Evolutionary conservation across 768 basidiomycete species (phyloP), one percentile per base, ranked within the genome.

Genomic region (Lyophyllum semitale): DNA sequence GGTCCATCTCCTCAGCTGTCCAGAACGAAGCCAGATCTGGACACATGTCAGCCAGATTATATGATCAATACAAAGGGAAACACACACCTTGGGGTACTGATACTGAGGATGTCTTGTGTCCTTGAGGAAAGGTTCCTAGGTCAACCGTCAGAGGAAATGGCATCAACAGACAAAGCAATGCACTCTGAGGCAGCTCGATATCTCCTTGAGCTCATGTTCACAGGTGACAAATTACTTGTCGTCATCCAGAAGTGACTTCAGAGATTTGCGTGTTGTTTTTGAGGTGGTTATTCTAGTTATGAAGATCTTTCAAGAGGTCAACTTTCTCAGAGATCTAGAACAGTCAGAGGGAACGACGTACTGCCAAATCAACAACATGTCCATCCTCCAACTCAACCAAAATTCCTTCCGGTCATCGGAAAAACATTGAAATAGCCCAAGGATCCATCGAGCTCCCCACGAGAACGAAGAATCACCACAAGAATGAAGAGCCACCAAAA

Each of bases 11-110:
- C 63, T 95, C 93, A 0, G 90, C 91, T 0, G 93, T 95, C 93
- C 93, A 95, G 71, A 95, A 95, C 0, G 89, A 93, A 0, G 95
- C 93, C 95, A 97, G 59, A 97, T 94, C 93, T 96, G 11, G 30
- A 23, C 3, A 25, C 33, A 15, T 23, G 51, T 22, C 59, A 38
- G 37, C 48, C n/a, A 15, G 44, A 30, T n/a, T 8, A 7, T 9
- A 0, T 20, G 9, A 4, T 35, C 29, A 1, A 49, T 27, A n/a
- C n/a, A n/a, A 47, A 11, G 15, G 27, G 18, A 38, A 7, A 50
- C 23, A 51, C 48, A 57, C 57, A 93, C 95, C 77, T 96, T 93
- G 58, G 86, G 82, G 65, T 95, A 97, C 67, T 95, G 88, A 57
- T 97, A 95, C 1, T 95, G 95, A 69, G 96, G 85, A 49, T 84